Evolutionary conservation across 768 basidiomycete genomes (phyloP), one percentile per base, ranked within the genome.

Genomic region (Macrolepiota albuminosa): DNA sequence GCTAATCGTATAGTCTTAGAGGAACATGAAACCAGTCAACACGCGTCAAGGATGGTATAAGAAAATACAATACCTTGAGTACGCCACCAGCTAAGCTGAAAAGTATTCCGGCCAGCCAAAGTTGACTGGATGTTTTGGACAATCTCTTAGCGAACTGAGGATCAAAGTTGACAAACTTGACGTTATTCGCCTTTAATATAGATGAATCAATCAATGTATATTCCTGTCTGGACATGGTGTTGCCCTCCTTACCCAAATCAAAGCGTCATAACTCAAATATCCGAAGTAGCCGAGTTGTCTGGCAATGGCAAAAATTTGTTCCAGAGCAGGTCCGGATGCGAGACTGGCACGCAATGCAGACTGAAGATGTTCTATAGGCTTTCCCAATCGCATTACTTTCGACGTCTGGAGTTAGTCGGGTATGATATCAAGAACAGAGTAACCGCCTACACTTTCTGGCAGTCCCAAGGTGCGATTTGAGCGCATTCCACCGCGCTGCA

Each of bases 341-440:
- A 86, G 73, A 3, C 85, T 76, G 21, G 89, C 87, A 54, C 87
- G 87, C 48, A 97, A 75, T 34, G 93, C 95, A 1, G 93, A 85
- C 71, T 98, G 96, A 6, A 95, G 78, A 74, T 97, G 93, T 70
- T 99, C 97, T 63, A 95, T 66, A 8, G 95, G 94, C 73, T 98
- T 96, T 66, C 94, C 93, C 56, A 99, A 78, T 16, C 97, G 86
- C 81, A 98, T 79, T 40, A 97, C 96, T 98, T 58, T 37, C n/a
- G 1, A 49, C 4, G 63, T 46, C 34, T 29, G 9, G 43, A 39
- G 47, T 56, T 54, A 62, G 56, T 54, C 13, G 63, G 53, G 59
- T 29, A 31, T 21, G 49, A 36, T 14, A 36, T 33, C 11, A 14
- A 49, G n/a, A 45, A 7, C 6, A 46, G 18, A 36, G 18, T 40